These are phyloP conservation scores for Cercospora sesami DNA, from an alignment of 2,329 filamentous ascomycete species.

Conservation along the genomic window DNA sequence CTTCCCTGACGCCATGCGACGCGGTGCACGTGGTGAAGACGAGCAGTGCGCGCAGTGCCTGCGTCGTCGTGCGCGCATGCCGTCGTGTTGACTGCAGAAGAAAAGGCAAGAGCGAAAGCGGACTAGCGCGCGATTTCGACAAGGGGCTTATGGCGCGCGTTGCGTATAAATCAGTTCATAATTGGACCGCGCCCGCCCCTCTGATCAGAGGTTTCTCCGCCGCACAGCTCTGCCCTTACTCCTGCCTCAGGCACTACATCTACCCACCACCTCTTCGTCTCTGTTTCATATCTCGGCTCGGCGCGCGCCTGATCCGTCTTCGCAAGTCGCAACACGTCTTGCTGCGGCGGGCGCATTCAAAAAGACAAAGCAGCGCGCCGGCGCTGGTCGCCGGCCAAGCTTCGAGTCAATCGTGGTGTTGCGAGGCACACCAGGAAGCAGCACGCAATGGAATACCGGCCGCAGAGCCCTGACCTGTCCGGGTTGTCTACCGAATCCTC, in stretches of 20 bases:
- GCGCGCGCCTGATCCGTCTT: not conserved
- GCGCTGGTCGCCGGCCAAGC: slow-evolving; percentile 6
- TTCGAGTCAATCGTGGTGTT: not conserved
- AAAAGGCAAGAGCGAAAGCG: not conserved
- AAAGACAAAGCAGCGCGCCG: not conserved
- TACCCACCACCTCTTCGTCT: not conserved
- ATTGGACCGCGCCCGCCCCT: not conserved
- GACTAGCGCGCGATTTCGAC: not conserved
- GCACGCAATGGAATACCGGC: slow-evolving; percentile 6
- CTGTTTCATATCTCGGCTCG: slow-evolving; percentile 3
- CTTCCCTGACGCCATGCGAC: not conserved
- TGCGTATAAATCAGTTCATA: slow-evolving; percentile 1
- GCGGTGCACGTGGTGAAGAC: not conserved
- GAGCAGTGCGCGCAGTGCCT: not conserved
- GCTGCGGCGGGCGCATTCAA: not conserved
- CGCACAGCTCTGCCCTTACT: not conserved
- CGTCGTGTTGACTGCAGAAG: not conserved
- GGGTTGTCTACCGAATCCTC: slow-evolving; percentile 5
- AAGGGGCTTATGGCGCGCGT: not conserved
- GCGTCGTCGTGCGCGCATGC: not conserved
- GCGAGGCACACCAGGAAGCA: not conserved
- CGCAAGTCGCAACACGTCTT: not conserved
- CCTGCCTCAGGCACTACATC: not conserved
- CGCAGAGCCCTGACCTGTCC: slow-evolving; percentile 7
- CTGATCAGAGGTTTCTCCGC: not conserved